Conservation (phyloP, 164 flowering plant genomes). For the Nymphaea colorata region DNA sequence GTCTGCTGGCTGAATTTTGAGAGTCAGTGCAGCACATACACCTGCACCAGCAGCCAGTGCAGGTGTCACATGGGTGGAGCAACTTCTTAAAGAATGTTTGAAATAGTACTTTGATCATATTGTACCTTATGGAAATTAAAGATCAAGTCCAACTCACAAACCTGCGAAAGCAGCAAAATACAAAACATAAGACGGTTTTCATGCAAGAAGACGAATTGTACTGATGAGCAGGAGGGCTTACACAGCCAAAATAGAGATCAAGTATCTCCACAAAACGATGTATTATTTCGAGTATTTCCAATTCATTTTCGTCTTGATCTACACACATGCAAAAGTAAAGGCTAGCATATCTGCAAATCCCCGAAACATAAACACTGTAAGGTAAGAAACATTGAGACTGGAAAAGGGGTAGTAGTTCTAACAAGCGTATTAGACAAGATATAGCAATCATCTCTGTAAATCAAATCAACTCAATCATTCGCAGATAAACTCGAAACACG, state of each 20-base stretch:
- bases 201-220: neutral
- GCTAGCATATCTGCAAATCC: conserved; percentile 51
- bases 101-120: too few relatives aligned
- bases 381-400: neutral
- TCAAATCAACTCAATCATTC: too few relatives aligned
- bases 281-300: conserved; percentile 68
- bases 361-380: neutral
- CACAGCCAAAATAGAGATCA: conserved; percentile 87
- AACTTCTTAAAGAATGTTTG: neutral
- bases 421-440: neutral
- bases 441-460: too few relatives aligned
- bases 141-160: conserved; percentile 69
- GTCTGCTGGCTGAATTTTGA: too few relatives aligned
- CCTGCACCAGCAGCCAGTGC: too few relatives aligned
- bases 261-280: conserved; percentile 80
- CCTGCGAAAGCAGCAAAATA: conserved; percentile 23
- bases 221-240: conserved; percentile 11
- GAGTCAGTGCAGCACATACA: too few relatives aligned
- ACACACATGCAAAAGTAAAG: conserved; percentile 88
- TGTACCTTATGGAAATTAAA: conserved; percentile 84
- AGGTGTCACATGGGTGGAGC: neutral
- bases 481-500: too few relatives aligned
- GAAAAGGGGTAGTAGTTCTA: too few relatives aligned
- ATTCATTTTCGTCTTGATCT: conserved; percentile 65
- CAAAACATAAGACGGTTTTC: neutral